These are phyloP conservation scores for Sapria himalayana DNA, from an alignment of 345 rosid genomes.

Conservation along the genomic window DNA sequence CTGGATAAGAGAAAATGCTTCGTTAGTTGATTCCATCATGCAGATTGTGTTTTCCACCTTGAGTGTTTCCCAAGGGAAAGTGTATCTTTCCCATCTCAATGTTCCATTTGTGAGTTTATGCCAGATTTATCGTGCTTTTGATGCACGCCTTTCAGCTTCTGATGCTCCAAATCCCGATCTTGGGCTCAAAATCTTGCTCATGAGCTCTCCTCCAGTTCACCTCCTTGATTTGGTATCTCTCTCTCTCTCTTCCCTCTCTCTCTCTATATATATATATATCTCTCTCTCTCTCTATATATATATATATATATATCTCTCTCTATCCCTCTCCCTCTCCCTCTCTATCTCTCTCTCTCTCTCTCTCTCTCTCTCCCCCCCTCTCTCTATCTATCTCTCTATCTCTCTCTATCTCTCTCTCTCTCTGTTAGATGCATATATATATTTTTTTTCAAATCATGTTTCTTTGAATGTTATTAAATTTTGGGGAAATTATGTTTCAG, in stretches of 20 bases:
- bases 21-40: slow-evolving; percentile 20
- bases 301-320: too few relatives aligned
- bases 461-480: too few relatives aligned
- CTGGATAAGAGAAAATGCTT: slow-evolving; percentile 20
- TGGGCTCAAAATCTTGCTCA: slow-evolving; percentile 44
- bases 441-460: too few relatives aligned
- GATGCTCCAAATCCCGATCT: slow-evolving; percentile 21
- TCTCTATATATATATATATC: too few relatives aligned
- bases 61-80: slow-evolving; percentile 54
- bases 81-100: slow-evolving; percentile 58
- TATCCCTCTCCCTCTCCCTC: too few relatives aligned
- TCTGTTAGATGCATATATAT: not conserved
- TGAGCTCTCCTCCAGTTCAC: slow-evolving; percentile 47
- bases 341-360: too few relatives aligned
- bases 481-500: too few relatives aligned
- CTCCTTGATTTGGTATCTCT: slow-evolving; percentile 33
- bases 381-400: too few relatives aligned
- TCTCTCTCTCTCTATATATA: too few relatives aligned
- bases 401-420: too few relatives aligned
- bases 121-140: slow-evolving; percentile 31
- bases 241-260: slow-evolving; percentile 6
- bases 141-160: slow-evolving; percentile 12
- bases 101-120: slow-evolving; percentile 38
- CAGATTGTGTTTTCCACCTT: slow-evolving; percentile 29
- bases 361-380: too few relatives aligned